phyloP scores from a whole-genome alignment of 2,329 filamentous ascomycete species.

The Colletotrichum salicis region DNA sequence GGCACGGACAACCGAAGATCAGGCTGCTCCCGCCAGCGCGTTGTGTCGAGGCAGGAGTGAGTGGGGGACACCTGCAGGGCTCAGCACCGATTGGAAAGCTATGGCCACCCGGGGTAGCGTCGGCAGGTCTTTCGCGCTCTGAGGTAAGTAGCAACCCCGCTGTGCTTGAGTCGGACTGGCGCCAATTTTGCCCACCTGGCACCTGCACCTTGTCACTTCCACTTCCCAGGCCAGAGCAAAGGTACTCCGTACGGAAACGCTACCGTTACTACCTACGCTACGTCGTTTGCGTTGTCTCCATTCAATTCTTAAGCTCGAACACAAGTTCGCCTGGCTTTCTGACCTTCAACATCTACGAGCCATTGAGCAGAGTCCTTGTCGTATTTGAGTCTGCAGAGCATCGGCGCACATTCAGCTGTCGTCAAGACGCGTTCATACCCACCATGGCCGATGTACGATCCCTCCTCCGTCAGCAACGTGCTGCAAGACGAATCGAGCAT shows the following conservation, averaged over 20 bases:
- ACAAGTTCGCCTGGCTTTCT: constrained; percentile 12
- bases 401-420: background rate
- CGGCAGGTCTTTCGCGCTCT: constrained; percentile 15
- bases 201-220: constrained; percentile 22
- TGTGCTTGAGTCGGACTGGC: constrained; percentile 11
- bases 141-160: background rate
- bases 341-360: constrained; percentile 10
- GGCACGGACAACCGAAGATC: background rate
- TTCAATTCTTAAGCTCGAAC: constrained; percentile 14
- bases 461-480: constrained; percentile 81
- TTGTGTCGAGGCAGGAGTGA: background rate
- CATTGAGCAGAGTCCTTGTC: constrained; percentile 12
- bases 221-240: constrained; percentile 12
- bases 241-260: no score
- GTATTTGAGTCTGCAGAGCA: background rate
- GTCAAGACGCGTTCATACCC: constrained; percentile 9
- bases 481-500: constrained; percentile 77
- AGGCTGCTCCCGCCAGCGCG: background rate
- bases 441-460: constrained; percentile 83
- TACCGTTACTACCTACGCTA: constrained; percentile 2
- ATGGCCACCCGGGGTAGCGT: background rate
- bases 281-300: constrained; percentile 20
- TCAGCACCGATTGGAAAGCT: background rate
- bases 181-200: constrained; percentile 7
- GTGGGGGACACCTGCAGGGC: no score